phyloP scores from a whole-genome alignment of 2,329 filamentous ascomycete genomes.

The Mollisia scopiformis region DNA sequence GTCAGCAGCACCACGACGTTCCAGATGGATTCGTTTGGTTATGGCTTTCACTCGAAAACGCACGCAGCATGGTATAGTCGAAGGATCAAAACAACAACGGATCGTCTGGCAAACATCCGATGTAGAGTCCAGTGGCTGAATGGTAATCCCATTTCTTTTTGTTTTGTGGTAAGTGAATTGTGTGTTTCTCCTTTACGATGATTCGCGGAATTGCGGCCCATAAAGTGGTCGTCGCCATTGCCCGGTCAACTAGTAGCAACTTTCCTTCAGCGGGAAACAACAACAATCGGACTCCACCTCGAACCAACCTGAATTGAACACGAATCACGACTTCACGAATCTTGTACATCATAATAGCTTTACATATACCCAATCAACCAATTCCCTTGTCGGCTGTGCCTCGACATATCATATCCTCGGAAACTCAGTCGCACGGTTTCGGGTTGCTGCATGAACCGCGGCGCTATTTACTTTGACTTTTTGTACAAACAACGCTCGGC shows the following conservation, averaged over 20 bases:
- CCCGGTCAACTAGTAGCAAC: not conserved
- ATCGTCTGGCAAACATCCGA: not conserved
- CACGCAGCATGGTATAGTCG: not conserved
- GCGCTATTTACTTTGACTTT: conserved; percentile 26
- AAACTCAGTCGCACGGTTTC: conserved; percentile 7
- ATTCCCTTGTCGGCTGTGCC: not conserved
- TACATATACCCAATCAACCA: conserved; percentile 6
- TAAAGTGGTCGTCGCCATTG: not conserved
- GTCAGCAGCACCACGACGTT: no score
- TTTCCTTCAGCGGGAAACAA: no score
- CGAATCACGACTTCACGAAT: conserved; percentile 12
- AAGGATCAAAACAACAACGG: no score
- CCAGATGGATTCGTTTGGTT: no score
- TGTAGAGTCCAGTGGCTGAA: not conserved
- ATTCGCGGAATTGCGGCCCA: not conserved
- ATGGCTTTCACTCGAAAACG: no score
- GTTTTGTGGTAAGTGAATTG: not conserved
- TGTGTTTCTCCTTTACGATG: not conserved
- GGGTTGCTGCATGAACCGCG: conserved; percentile 33
- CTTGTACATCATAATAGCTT: conserved; percentile 6
- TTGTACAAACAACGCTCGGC: conserved; percentile 8
- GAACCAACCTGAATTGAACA: conserved; percentile 6
- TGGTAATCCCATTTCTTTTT: not conserved
- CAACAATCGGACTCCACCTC: not conserved
- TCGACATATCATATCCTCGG: conserved; percentile 6